Conservation (phyloP, 129 eudicot species). For the Solidago caesia region DNA sequence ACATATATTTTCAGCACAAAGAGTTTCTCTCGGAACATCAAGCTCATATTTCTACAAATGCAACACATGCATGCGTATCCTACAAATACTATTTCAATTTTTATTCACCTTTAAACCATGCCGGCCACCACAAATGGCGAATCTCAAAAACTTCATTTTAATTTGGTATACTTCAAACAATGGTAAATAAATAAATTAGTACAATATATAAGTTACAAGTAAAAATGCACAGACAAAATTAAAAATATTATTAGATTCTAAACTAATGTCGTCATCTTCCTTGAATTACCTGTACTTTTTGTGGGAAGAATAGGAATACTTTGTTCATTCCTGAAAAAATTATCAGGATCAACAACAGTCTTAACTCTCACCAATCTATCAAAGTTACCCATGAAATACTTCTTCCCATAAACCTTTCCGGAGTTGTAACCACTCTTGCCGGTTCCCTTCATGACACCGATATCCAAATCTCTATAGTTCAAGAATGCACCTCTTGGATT, state of each 20-base stretch:
- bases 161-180: neutral
- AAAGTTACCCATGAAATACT: conserved; percentile 44
- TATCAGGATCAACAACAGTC: conserved; percentile 45
- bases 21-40: no score
- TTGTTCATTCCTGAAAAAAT: conserved; percentile 41
- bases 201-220: neutral
- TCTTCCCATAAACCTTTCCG: conserved; percentile 39
- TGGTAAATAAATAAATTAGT: neutral
- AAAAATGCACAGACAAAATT: neutral
- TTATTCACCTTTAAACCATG: neutral
- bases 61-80: neutral
- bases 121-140: neutral
- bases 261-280: conserved; percentile 18
- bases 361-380: conserved; percentile 50
- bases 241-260: neutral
- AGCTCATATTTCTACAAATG: no score
- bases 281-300: conserved; percentile 16
- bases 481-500: conserved; percentile 35
- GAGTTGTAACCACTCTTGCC: conserved; percentile 33
- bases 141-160: neutral
- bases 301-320: conserved; percentile 32
- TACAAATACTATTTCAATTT: neutral
- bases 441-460: conserved; percentile 31
- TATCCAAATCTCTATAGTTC: conserved; percentile 33
- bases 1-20: no score